Percentiles rank a stretch among this genome's conserved stretches.
Evolutionary conservation across 352 stramenopile species (phyloP).

Genomic region (Globisporangium spiculum): DNA sequence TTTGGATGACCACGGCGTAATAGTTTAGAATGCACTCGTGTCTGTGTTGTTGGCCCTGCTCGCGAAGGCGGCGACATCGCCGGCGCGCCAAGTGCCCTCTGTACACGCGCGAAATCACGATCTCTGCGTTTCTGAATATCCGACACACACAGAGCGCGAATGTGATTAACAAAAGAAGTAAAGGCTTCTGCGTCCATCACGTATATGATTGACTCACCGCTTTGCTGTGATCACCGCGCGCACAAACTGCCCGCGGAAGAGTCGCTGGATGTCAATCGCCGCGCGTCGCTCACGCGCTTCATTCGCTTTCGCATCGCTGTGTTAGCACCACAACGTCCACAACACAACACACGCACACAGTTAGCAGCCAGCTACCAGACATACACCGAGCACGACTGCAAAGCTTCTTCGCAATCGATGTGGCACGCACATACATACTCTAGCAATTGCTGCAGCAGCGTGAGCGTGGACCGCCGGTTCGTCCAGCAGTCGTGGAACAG

Average conservation of each 20-base stretch:
- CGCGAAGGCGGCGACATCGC: slow-evolving; percentile 24
- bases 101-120: slow-evolving; percentile 55
- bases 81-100: slow-evolving; percentile 49
- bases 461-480: slow-evolving; percentile 38
- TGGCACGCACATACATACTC: slow-evolving; percentile 24
- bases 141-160: neutral
- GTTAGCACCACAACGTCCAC: neutral
- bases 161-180: no score
- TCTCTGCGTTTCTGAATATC: slow-evolving; percentile 39
- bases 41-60: slow-evolving; percentile 21
- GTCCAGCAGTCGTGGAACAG: slow-evolving; percentile 69
- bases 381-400: neutral
- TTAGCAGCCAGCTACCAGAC: neutral
- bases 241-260: slow-evolving; percentile 56
- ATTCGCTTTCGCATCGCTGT: slow-evolving; percentile 49
- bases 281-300: slow-evolving; percentile 35
- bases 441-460: slow-evolving; percentile 47
- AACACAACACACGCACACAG: neutral
- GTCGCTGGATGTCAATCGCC: slow-evolving; percentile 54
- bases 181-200: no score
- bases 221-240: slow-evolving; percentile 36
- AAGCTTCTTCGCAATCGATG: neutral
- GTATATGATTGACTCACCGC: no score
- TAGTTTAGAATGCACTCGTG: slow-evolving; percentile 36
- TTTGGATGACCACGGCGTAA: slow-evolving; percentile 57